These are phyloP conservation scores for Trichosporon inkin DNA, from an alignment of 1,284 basidiomycete species.

Conservation along the genomic window DNA sequence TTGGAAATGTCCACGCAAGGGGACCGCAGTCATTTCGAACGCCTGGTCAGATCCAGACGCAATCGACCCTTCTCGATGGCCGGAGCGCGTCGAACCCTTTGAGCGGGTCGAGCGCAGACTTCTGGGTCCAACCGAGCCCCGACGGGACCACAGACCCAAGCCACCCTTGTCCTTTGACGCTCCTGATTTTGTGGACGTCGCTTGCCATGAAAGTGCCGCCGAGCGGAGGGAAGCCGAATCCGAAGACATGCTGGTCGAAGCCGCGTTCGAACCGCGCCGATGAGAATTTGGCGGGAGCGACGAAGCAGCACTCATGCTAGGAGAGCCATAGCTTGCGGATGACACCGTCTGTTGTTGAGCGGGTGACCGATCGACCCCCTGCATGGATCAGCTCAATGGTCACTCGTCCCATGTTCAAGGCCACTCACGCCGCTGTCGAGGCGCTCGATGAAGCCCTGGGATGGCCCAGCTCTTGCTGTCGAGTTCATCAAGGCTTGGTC, in stretches of 20 bases:
- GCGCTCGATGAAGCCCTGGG: background rate
- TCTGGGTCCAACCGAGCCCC: conserved; percentile 10
- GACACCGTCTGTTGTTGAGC: background rate
- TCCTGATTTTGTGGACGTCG: background rate
- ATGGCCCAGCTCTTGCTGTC: background rate
- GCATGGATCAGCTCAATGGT: background rate
- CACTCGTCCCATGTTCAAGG: background rate
- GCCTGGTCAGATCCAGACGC: conserved; percentile 7
- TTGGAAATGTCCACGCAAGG: conserved; percentile 4
- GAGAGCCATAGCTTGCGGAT: background rate
- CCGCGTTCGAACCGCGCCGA: background rate
- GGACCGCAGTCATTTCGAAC: conserved; percentile 19
- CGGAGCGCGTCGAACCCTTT: conserved; percentile 1
- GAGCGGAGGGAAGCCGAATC: conserved; percentile 1
- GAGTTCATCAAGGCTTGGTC: background rate
- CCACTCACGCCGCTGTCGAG: background rate
- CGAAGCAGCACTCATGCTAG: background rate
- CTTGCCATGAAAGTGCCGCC: background rate
- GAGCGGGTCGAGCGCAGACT: conserved; percentile 14
- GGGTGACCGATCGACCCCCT: background rate
- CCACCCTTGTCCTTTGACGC: background rate
- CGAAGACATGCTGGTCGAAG: background rate
- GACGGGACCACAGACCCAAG: background rate
- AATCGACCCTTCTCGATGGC: background rate
- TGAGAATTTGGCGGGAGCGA: background rate